Evolutionary conservation across 2,329 filamentous ascomycete genomes (phyloP).

Genomic region (Geoglossum cookeanum): DNA sequence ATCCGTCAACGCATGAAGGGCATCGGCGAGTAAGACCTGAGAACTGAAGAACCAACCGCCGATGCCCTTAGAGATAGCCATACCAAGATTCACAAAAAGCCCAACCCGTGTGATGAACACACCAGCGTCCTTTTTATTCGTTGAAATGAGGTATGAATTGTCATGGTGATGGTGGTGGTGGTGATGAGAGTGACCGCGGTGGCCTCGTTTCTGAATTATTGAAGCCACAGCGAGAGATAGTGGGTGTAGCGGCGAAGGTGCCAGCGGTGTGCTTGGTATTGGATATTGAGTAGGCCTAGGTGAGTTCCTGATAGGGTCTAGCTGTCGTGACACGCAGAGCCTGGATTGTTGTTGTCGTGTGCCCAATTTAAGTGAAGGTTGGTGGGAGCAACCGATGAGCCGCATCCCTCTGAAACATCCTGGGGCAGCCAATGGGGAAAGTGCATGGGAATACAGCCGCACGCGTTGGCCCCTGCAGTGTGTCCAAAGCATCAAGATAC

Average conservation of each 20-base stretch:
- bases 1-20: conserved; percentile 88
- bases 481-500: not conserved
- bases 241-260: not conserved
- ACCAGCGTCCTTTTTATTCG: conserved; percentile 76
- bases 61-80: conserved; percentile 83
- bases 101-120: conserved; percentile 86
- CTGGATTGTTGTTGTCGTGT: not conserved
- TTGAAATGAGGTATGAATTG: conserved; percentile 62
- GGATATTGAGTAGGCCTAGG: not conserved
- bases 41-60: conserved; percentile 92
- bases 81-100: conserved; percentile 72
- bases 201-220: conserved; percentile 24
- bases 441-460: not conserved
- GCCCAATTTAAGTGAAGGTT: not conserved
- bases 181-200: conserved; percentile 31
- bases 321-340: not conserved
- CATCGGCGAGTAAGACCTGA: conserved; percentile 80
- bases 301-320: not conserved
- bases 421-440: not conserved
- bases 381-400: not conserved
- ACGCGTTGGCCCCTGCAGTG: not conserved
- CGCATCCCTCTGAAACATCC: not conserved
- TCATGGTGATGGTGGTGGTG: conserved; percentile 65
- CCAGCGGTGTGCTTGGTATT: not conserved
- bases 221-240: not conserved